These are phyloP conservation scores for Hypsizygus marmoreus DNA, from an alignment of 768 basidiomycete species.

Conservation along the genomic window DNA sequence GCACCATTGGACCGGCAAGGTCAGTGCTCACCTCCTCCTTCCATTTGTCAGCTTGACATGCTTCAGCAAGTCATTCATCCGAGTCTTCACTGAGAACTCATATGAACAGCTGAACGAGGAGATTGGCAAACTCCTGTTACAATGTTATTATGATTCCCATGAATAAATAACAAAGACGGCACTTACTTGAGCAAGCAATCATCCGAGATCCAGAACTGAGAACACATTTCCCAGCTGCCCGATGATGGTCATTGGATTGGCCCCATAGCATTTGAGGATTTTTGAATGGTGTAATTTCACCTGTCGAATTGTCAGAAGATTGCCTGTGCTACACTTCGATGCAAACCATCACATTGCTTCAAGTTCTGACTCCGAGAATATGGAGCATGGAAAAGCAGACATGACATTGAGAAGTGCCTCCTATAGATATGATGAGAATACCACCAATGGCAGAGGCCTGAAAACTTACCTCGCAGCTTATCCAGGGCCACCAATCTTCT, in stretches of 20 bases:
- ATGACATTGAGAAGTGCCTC: too few relatives aligned
- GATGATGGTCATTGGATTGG: too few relatives aligned
- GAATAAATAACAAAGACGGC: background rate
- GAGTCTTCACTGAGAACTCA: background rate
- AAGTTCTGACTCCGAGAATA: conserved; percentile 8
- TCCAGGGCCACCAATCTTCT: too few relatives aligned
- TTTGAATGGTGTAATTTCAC: conserved; percentile 7
- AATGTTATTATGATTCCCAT: background rate
- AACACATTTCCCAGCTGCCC: too few relatives aligned
- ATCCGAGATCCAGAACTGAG: background rate
- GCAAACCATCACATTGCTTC: conserved; percentile 5
- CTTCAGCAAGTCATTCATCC: background rate
- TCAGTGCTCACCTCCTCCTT: too few relatives aligned
- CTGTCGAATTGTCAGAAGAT: background rate
- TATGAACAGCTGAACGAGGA: background rate
- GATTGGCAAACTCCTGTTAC: conserved; percentile 4
- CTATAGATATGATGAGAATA: too few relatives aligned
- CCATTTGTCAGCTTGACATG: conserved; percentile 2
- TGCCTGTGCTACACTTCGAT: background rate
- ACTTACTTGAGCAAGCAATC: background rate
- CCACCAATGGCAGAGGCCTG: too few relatives aligned
- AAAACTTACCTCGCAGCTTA: too few relatives aligned
- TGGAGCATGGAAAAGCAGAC: conserved; percentile 8
- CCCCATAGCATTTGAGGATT: too few relatives aligned
- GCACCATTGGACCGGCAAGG: too few relatives aligned